phyloP scores from a whole-genome alignment of 306 rosid genomes.

The Malus asiatica region DNA sequence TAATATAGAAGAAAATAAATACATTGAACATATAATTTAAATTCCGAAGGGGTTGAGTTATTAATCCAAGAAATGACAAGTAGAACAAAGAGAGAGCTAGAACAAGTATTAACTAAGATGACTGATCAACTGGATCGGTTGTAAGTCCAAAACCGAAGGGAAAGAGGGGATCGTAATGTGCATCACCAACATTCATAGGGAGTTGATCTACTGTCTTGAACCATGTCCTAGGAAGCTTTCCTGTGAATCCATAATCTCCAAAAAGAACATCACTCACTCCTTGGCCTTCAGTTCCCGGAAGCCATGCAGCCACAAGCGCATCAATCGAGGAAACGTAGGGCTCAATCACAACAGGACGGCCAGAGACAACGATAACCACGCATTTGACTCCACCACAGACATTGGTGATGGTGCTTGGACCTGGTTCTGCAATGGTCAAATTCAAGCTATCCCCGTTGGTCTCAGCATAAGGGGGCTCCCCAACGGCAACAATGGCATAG shows the following conservation, averaged over 20 bases:
- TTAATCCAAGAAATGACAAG: neutral
- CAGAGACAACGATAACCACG: conserved; percentile 8
- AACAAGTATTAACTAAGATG: neutral
- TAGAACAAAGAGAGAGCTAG: neutral
- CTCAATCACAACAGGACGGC: conserved; percentile 14
- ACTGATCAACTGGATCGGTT: neutral
- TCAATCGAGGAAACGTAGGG: neutral
- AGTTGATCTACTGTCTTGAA: conserved; percentile 11
- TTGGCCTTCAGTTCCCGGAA: conserved; percentile 21
- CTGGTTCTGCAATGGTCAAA: conserved; percentile 6
- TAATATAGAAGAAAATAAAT: too few relatives aligned
- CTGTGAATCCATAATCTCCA: conserved; percentile 19
- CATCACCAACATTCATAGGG: conserved; percentile 17
- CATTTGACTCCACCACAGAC: neutral
- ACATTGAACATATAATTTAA: neutral
- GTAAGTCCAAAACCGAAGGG: conserved; percentile 14
- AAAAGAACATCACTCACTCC: conserved; percentile 18
- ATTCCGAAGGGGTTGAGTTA: neutral
- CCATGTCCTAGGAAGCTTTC: conserved; percentile 17
- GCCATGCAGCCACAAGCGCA: conserved; percentile 22
- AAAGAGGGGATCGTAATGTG: conserved; percentile 11
- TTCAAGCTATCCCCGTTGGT: conserved; percentile 9
- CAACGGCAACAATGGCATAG: conserved; percentile 11
- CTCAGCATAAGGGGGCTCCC: conserved; percentile 14
- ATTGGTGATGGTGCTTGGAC: neutral